Evolutionary conservation across 2,329 filamentous ascomycete genomes (phyloP), one percentile per base, ranked within the genome.

Genomic region (Allantophomopsis lycopodina): DNA sequence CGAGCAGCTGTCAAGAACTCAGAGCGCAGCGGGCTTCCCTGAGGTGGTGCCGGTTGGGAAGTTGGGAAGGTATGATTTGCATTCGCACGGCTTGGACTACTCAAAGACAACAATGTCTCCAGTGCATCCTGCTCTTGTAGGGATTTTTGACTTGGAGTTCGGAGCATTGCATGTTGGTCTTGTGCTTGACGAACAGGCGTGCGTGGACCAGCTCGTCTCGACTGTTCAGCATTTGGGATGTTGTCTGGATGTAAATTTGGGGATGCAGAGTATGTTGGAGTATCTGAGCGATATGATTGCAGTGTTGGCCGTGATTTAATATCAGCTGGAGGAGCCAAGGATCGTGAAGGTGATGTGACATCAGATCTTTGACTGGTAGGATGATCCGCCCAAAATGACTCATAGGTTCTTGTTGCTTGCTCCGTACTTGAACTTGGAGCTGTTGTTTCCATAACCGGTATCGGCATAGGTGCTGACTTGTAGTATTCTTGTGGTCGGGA

Each of bases 41-140:
- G 47, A 32, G 61, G 58, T 11, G 57, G 49, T 28, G 23, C 23
- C 5, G 23, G 23, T 12, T 28, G 23, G 23, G 23, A 28, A 12
- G 23, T 28, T 3, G 71, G 65, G 42, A 75, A 75, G 8, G 59
- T 54, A 43, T 72, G 71, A 45, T 73, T 73, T 44, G 74, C 76
- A 33, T 71, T 66, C 35, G 79, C 80, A 56, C 84, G 83, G 13
- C 79, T 79, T 0, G 82, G 82, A 45, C 79, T 84, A 51, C 83
- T 86, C 76, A 91, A 82, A 52, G 88, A 87, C 18, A 89, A 64
- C 17, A 91, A 60, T 1, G 82, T 81, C 53, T 88, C 83, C 36
- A 89, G 76, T 5, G 84, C 84, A 50, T 89, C 84, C 52, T 87
- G 82, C 53, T 91, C 84, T 38, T 82, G 73, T 7, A 73, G 63